Percentiles rank a stretch among this genome's conserved stretches.
These are phyloP conservation scores for Prunus salicina DNA, from an alignment of 306 rosid genomes.

Conservation along the genomic window DNA sequence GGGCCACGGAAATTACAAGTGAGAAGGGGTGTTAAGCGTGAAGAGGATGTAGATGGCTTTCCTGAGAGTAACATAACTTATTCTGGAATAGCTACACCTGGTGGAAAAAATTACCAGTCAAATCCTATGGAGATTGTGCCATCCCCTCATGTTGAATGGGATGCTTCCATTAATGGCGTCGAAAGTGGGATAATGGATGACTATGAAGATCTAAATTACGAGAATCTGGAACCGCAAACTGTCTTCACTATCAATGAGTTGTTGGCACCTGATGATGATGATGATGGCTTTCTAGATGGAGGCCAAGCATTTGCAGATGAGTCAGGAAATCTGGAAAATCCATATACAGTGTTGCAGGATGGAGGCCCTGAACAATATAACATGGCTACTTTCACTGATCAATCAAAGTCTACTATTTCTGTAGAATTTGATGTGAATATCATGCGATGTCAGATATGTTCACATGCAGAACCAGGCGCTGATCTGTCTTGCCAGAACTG, in stretches of 20 bases:
- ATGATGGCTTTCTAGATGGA: slow-evolving; percentile 36
- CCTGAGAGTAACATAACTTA: slow-evolving; percentile 32
- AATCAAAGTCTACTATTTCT: slow-evolving; percentile 26
- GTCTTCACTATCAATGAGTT: slow-evolving; percentile 71
- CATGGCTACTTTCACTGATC: slow-evolving; percentile 22
- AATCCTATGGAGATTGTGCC: slow-evolving; percentile 29
- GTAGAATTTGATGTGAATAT: slow-evolving; percentile 17
- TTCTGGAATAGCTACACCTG: slow-evolving; percentile 27
- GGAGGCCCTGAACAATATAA: slow-evolving; percentile 34
- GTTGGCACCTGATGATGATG: slow-evolving; percentile 54
- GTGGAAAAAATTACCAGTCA: slow-evolving; percentile 29
- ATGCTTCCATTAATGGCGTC: slow-evolving; percentile 31
- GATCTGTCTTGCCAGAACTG: slow-evolving; percentile 73
- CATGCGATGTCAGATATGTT: slow-evolving; percentile 47
- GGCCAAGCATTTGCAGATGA: slow-evolving; percentile 44
- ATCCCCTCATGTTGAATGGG: slow-evolving; percentile 40
- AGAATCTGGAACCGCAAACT: slow-evolving; percentile 69
- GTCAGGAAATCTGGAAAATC: slow-evolving; percentile 39
- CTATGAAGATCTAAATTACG: slow-evolving; percentile 42
- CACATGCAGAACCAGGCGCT: slow-evolving; percentile 55
- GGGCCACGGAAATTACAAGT: slow-evolving; percentile 78
- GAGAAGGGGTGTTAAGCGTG: slow-evolving; percentile 70
- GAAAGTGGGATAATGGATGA: slow-evolving; percentile 43
- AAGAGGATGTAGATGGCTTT: slow-evolving; percentile 57
- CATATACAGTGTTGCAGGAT: slow-evolving; percentile 17